Conservation (phyloP, 345 rosid genomes). For the Syzygium aromaticum region DNA sequence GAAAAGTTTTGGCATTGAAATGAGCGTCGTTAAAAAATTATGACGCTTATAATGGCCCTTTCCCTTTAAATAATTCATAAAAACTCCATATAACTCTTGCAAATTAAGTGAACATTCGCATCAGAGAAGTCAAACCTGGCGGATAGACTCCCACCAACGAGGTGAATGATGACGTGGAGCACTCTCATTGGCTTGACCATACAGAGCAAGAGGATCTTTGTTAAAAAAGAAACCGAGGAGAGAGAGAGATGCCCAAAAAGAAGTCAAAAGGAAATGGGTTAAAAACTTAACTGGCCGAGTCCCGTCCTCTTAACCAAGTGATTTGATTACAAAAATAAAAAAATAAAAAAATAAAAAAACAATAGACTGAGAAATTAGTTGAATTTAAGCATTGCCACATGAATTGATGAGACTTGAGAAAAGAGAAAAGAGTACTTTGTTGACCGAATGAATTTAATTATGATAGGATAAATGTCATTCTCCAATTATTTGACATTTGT, state of each 20-base stretch:
- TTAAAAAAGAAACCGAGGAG: background rate
- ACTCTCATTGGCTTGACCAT: background rate
- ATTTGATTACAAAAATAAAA: background rate
- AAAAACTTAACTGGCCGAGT: background rate
- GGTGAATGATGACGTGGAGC: background rate
- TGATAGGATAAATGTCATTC: too few relatives aligned
- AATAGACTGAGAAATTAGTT: background rate
- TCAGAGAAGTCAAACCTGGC: background rate
- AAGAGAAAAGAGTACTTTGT: background rate
- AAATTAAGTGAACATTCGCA: background rate
- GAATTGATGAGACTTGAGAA: background rate
- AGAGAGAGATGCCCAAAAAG: background rate
- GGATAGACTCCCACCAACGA: background rate
- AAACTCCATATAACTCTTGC: too few relatives aligned
- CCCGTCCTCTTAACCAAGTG: background rate
- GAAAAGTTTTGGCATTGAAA: too few relatives aligned
- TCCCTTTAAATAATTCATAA: too few relatives aligned
- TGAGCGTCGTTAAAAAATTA: fast-evolving
- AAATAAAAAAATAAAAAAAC: too few relatives aligned
- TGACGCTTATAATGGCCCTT: too few relatives aligned
- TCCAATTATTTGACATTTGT: too few relatives aligned
- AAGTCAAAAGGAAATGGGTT: background rate
- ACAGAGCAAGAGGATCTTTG: background rate
- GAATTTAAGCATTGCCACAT: background rate
- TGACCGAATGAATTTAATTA: too few relatives aligned